Evolutionary conservation across 192 early-diverging fungal species (phyloP).

Genomic region (Coemansia sp.): DNA sequence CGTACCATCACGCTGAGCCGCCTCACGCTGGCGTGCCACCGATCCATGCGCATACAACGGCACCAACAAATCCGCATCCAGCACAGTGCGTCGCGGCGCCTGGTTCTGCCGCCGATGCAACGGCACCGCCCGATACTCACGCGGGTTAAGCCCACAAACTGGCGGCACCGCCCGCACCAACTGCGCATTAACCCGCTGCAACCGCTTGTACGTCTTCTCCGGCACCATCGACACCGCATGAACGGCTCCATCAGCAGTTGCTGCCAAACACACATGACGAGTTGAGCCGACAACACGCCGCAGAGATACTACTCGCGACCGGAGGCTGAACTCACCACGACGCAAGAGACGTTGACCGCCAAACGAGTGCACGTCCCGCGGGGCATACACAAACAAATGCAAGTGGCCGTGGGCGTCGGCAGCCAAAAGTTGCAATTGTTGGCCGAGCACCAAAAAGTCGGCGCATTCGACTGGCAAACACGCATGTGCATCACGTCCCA

Average conservation of each 20-base stretch:
- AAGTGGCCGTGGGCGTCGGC: conserved; percentile 73
- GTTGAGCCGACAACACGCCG: conserved; percentile 54
- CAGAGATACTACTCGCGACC: conserved; percentile 71
- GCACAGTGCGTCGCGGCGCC: conserved; percentile 72
- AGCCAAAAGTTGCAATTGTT: conserved; percentile 72
- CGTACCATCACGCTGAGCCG: conserved; percentile 88
- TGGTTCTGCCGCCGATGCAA: conserved; percentile 66
- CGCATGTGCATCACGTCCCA: conserved; percentile 87
- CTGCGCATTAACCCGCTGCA: conserved; percentile 79
- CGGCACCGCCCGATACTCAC: conserved; percentile 71
- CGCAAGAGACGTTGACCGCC: conserved; percentile 86
- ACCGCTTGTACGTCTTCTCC: conserved; percentile 90
- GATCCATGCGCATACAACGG: conserved; percentile 67
- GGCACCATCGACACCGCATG: conserved; percentile 61
- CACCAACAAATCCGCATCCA: conserved; percentile 86
- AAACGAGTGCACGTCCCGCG: conserved; percentile 85
- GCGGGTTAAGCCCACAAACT: conserved; percentile 86
- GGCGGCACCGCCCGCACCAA: conserved; percentile 82
- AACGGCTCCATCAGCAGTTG: conserved; percentile 25
- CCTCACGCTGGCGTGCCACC: conserved; percentile 70
- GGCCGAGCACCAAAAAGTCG: conserved; percentile 79
- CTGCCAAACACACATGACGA: conserved; percentile 57
- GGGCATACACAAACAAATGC: conserved; percentile 81
- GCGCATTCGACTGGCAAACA: conserved; percentile 67
- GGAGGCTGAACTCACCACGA: conserved; percentile 85